These are phyloP conservation scores for Balansia obtecta DNA, from an alignment of 2,329 filamentous ascomycete species.

Conservation along the genomic window DNA sequence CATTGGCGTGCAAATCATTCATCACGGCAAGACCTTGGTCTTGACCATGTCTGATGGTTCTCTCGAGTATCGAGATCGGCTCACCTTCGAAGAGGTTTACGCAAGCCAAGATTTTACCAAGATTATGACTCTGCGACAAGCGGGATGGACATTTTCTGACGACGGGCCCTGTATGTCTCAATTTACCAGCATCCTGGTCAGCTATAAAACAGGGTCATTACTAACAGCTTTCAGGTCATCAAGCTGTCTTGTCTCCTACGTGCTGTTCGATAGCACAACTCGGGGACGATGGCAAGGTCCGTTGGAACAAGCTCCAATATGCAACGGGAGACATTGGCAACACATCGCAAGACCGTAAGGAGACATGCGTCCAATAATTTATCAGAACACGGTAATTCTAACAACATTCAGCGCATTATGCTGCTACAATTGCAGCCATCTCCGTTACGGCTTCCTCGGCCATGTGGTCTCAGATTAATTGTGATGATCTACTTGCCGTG, in stretches of 20 bases:
- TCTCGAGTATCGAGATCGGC: constrained; percentile 66
- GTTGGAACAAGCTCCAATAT: constrained; percentile 45
- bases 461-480: constrained; percentile 35
- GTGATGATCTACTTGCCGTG: constrained; percentile 61
- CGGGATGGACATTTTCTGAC: constrained; percentile 61
- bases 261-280: constrained; percentile 46
- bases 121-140: constrained; percentile 61
- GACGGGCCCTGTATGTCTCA: constrained; percentile 47
- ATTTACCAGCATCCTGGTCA: neutral
- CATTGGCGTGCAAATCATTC: constrained; percentile 53
- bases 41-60: constrained; percentile 70
- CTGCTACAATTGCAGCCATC: constrained; percentile 49
- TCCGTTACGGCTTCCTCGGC: constrained; percentile 37
- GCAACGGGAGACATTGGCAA: constrained; percentile 34
- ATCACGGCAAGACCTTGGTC: constrained; percentile 59
- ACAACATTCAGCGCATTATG: constrained; percentile 33
- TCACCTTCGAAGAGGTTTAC: constrained; percentile 57
- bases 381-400: constrained; percentile 3
- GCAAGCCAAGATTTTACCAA: constrained; percentile 50
- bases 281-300: constrained; percentile 43
- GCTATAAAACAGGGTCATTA: constrained; percentile 3
- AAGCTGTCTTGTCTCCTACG: constrained; percentile 49
- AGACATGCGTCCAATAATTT: neutral
- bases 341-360: constrained; percentile 34
- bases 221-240: constrained; percentile 30